Evolutionary conservation across 2,329 filamentous ascomycete genomes (phyloP).

Genomic region (Cercospora citrullina): DNA sequence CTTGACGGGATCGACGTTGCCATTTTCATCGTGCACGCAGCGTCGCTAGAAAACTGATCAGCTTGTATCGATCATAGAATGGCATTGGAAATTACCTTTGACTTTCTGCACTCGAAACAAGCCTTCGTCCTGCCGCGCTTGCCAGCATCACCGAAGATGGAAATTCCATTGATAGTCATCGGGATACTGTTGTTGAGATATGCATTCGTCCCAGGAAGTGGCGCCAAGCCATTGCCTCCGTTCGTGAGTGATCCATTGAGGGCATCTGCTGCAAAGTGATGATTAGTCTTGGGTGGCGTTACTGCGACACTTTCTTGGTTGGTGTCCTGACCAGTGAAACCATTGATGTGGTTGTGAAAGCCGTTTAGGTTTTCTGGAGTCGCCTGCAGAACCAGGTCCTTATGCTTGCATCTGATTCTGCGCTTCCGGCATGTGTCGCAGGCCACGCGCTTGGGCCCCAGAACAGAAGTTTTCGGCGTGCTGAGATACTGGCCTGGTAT

Average conservation of each 20-base stretch:
- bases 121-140: constrained; percentile 57
- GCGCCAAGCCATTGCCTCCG: constrained; percentile 22
- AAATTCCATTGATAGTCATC: constrained; percentile 58
- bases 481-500: constrained; percentile 43
- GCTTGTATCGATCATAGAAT: constrained; percentile 10
- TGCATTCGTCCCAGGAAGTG: constrained; percentile 36
- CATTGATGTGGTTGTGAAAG: constrained; percentile 18
- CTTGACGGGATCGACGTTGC: constrained; percentile 64
- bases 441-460: constrained; percentile 61
- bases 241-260: constrained; percentile 14
- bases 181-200: constrained; percentile 39
- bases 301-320: constrained; percentile 33
- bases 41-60: constrained; percentile 52
- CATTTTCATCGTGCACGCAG: constrained; percentile 66
- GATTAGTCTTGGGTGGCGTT: constrained; percentile 29
- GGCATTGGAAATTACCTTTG: constrained; percentile 55
- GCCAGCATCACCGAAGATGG: constrained; percentile 53
- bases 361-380: constrained; percentile 20
- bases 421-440: constrained; percentile 64
- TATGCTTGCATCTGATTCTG: constrained; percentile 64
- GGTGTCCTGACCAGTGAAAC: constrained; percentile 19
- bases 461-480: constrained; percentile 57
- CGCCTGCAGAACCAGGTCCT: constrained; percentile 51
- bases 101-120: constrained; percentile 66
- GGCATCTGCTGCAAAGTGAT: constrained; percentile 19